These are phyloP conservation scores for Phialophora macrospora DNA, from an alignment of 2,329 filamentous ascomycete species.

Conservation along the genomic window DNA sequence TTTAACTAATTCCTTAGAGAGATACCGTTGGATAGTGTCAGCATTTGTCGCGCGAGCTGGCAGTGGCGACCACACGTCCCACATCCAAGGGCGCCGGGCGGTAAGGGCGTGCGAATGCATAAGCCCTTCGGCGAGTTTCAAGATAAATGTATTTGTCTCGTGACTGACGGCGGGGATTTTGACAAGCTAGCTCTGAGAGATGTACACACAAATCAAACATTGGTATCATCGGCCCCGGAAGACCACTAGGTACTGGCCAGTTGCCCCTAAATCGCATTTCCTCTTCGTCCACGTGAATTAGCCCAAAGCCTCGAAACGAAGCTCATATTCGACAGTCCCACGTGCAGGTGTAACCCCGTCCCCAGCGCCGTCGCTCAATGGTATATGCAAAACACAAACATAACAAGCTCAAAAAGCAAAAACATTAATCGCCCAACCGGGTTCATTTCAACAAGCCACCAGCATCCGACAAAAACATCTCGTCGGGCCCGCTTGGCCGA, in stretches of 20 bases:
- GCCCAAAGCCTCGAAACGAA: not conserved
- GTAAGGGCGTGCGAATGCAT: not conserved
- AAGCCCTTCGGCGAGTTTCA: not conserved
- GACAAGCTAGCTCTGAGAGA: not conserved
- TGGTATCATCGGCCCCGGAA: not conserved
- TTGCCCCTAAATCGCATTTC: not conserved
- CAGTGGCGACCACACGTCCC: not conserved
- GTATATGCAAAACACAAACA: slow-evolving; percentile 22
- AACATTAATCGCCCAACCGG: not conserved
- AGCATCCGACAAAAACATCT: slow-evolving; percentile 46
- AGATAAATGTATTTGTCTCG: not conserved
- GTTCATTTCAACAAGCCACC: slow-evolving; percentile 39
- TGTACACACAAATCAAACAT: not conserved
- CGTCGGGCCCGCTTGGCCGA: slow-evolving; percentile 55
- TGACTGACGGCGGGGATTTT: not conserved
- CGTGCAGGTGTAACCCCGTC: not conserved
- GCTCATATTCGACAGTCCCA: not conserved
- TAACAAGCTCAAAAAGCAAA: slow-evolving; percentile 6
- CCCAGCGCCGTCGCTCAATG: slow-evolving; percentile 37
- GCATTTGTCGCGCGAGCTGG: too few relatives aligned
- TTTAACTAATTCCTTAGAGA: too few relatives aligned
- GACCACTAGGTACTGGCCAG: too few relatives aligned
- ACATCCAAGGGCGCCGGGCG: too few relatives aligned
- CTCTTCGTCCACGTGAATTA: not conserved
- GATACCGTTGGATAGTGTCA: too few relatives aligned